A percentile compares a stretch with the other conserved stretches of the same genome.
Conservation (phyloP, 2,329 filamentous ascomycete genomes). For the Hymenoscyphus infarciens region DNA sequence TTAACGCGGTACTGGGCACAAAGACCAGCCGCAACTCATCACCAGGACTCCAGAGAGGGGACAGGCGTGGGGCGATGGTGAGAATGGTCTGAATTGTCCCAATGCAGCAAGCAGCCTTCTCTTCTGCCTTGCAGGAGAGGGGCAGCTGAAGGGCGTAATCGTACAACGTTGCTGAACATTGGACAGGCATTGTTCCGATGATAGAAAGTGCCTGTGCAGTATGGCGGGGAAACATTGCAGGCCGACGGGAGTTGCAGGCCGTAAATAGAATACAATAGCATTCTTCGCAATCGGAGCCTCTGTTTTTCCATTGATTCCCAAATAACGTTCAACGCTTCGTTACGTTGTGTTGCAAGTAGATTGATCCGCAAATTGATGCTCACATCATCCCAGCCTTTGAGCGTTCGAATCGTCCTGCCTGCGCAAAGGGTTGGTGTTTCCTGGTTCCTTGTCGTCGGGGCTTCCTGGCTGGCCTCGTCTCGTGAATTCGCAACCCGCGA, state of each 20-base stretch:
- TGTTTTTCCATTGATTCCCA: not conserved
- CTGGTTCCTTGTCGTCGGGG: slow-evolving; percentile 1
- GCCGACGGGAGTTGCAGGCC: not conserved
- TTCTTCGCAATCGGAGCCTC: too few species aligned
- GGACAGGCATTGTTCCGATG: slow-evolving; percentile 4
- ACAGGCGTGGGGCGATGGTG: not conserved
- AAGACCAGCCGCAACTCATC: slow-evolving; percentile 9
- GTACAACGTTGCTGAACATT: not conserved
- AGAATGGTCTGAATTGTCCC: not conserved
- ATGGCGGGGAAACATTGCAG: not conserved
- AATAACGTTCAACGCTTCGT: not conserved
- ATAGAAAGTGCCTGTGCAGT: not conserved
- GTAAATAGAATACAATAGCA: too few species aligned
- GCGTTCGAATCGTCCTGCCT: slow-evolving; percentile 5
- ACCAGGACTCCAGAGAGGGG: not conserved
- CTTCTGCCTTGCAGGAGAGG: slow-evolving; percentile 3
- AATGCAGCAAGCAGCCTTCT: slow-evolving; percentile 9
- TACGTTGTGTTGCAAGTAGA: not conserved
- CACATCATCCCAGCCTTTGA: not conserved
- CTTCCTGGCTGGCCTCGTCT: slow-evolving; percentile 5
- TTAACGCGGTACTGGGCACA: not conserved
- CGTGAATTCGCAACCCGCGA: not conserved
- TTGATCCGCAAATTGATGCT: not conserved
- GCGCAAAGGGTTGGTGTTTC: not conserved
- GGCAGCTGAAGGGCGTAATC: slow-evolving; percentile 1